A percentile compares a stretch with the other conserved stretches of the same genome.
Conservation (phyloP, 257 asterid genomes). For the Eustoma russellianum region DNA sequence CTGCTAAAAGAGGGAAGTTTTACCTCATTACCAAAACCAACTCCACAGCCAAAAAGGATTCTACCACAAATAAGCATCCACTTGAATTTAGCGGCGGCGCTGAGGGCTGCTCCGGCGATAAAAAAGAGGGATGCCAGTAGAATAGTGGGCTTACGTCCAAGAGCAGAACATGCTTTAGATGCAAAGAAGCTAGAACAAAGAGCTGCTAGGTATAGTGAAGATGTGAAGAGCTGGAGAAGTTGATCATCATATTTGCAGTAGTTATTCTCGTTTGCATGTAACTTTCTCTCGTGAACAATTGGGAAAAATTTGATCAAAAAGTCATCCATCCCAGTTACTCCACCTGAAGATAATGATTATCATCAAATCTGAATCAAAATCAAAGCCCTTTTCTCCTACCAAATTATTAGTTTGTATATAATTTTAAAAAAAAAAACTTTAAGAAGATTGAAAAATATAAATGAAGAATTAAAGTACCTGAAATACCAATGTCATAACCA, state of each 20-base stretch:
- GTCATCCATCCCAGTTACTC: slow-evolving; percentile 79
- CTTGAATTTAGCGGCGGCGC: slow-evolving; percentile 26
- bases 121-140: slow-evolving; percentile 41
- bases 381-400: too few species aligned
- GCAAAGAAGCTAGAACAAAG: slow-evolving; percentile 71
- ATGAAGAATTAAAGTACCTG: slow-evolving; percentile 7
- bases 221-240: slow-evolving; percentile 70
- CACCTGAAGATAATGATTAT: slow-evolving; percentile 30
- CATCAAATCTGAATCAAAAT: not conserved
- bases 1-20: not conserved
- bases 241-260: slow-evolving; percentile 80
- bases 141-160: slow-evolving; percentile 65
- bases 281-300: slow-evolving; percentile 26
- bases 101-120: slow-evolving; percentile 38
- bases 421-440: not conserved
- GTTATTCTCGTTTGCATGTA: slow-evolving; percentile 39
- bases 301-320: slow-evolving; percentile 69
- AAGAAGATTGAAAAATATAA: not conserved
- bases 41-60: slow-evolving; percentile 66
- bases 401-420: too few species aligned
- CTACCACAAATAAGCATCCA: slow-evolving; percentile 57
- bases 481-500: slow-evolving; percentile 23
- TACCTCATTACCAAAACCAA: slow-evolving; percentile 88
- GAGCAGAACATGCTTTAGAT: slow-evolving; percentile 39
- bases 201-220: slow-evolving; percentile 67